These are phyloP conservation scores for Fusarium caatingaense DNA, from an alignment of 2,329 filamentous ascomycete species.

Conservation along the genomic window DNA sequence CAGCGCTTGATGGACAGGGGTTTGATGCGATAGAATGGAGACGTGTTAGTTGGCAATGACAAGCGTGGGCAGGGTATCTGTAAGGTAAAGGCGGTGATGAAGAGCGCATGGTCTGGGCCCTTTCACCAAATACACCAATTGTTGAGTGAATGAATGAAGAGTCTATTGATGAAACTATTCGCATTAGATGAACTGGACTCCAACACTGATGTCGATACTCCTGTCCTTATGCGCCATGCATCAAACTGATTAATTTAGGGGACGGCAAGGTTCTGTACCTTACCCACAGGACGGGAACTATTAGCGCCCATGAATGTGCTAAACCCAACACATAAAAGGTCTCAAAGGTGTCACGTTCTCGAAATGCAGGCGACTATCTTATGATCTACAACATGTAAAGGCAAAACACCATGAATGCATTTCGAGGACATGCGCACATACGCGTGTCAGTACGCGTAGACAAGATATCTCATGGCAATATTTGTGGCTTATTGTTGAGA, in stretches of 20 bases:
- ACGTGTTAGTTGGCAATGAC: constrained; percentile 31
- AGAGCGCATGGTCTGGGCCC: constrained; percentile 8
- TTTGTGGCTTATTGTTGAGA: constrained; percentile 16
- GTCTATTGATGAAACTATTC: neutral
- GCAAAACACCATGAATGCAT: constrained; percentile 1
- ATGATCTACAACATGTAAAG: neutral
- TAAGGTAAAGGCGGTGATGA: constrained; percentile 29
- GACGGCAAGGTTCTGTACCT: neutral
- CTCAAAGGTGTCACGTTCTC: constrained; percentile 7
- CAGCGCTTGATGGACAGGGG: constrained; percentile 34
- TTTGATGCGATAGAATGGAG: constrained; percentile 33
- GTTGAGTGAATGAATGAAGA: neutral
- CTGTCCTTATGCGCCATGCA: constrained; percentile 4
- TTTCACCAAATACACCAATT: neutral
- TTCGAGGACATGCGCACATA: constrained; percentile 1
- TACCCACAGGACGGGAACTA: constrained; percentile 23
- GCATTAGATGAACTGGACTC: neutral
- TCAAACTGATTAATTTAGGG: constrained; percentile 18
- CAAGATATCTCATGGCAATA: constrained; percentile 14
- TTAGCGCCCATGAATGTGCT: constrained; percentile 22
- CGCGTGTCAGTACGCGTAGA: constrained; percentile 29
- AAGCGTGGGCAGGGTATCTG: neutral
- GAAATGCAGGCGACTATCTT: neutral
- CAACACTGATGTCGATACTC: neutral
- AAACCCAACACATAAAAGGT: constrained; percentile 22